Evolutionary conservation across 257 asterid genomes (phyloP), one percentile per base, ranked within the genome.

Genomic region (Solanum ossicruentum): DNA sequence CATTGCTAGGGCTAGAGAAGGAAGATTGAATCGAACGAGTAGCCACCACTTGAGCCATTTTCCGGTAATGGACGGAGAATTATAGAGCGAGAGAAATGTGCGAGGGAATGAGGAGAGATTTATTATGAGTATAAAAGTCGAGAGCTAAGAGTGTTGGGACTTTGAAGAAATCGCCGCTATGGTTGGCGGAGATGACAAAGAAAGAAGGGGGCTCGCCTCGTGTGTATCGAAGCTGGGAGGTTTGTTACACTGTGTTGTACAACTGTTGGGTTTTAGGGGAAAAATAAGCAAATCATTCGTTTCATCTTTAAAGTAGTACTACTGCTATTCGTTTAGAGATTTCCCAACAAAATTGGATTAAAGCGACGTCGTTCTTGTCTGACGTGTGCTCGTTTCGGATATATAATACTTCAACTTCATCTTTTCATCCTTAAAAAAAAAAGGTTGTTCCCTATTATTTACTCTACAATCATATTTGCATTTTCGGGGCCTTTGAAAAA

Each of bases 31-130:
- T 92, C 90, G 93, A 85, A 58, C 95, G 91, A 86, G 95, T 89
- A 57, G 97, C 97, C 87, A 91, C 95, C 73, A 92, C 94, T 83
- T 93, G 97, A 43, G 98, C 92, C 99, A 93, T 94, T 75, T 72
- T 83, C 69, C 58, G 58, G 36, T 12, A 49, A 49, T 49, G 82
- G 63, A 71, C 67, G 15, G 71, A 47, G 85, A 36, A 60, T 41
- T 77, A 21, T 66, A 67, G 49, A 67, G 49, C 21, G 45, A n/a
- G 41, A 41, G 43, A 52, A 83, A 70, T 57, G 77, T 39, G 58
- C 12, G 60, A 28, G 67, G 69, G 21, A 70, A 73, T 43, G 79
- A 78, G 56, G 41, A 26, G 83, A 47, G 78, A 73, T 2, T 36
- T 36, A 36, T 36, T 36, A 45, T 18, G 85, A 69, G 83, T 82